Evolutionary conservation across 2,329 filamentous ascomycete species (phyloP), one percentile per base, ranked within the genome.

Genomic region (Xylariaceae sp.): DNA sequence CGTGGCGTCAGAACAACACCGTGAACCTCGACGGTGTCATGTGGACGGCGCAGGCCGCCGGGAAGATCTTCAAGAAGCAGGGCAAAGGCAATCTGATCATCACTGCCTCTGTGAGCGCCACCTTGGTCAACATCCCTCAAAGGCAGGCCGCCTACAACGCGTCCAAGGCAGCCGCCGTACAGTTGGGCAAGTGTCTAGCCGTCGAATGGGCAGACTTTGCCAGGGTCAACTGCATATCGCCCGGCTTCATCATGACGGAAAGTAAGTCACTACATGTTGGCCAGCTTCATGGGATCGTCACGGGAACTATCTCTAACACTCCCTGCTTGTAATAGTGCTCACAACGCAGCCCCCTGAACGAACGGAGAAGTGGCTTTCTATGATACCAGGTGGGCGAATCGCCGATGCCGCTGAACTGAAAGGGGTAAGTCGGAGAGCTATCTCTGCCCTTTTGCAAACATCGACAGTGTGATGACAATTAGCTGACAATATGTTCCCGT

Each of bases 121-220:
- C 45, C 4, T 34, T 62, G 9, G 57, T 60, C 18, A 62, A 62
- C 42, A 42, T 62, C 11, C 60, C 60, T 35, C 60, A 62, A 48
- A 60, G 57, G 1, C 60, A 62, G 54, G 60, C 57, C 2, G 58
- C 60, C 9, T 62, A 62, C 34, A 62, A 62, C 17, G 48, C 57
- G 0, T 57, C 54, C 6, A 62, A 62, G 18, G 55, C 60, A 1
- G 77, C 72, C 0, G 73, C 75, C 0, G 69, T 76, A 0, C 76
- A 76, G 48, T 64, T 78, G 7, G 70, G 72, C 11, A 75, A 75
- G 66, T 74, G 70, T 49, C 64, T 78, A 6, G 72, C 75, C 1
- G 76, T 78, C 3, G 77, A 78, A 59, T 78, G 76, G 76, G 73
- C 72, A 1, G 73, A 75, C 17, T 76, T 76, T 59, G 71, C 72